Evolutionary conservation across 1,284 basidiomycete genomes (phyloP).

Genomic region (Spongiforma sp.): DNA sequence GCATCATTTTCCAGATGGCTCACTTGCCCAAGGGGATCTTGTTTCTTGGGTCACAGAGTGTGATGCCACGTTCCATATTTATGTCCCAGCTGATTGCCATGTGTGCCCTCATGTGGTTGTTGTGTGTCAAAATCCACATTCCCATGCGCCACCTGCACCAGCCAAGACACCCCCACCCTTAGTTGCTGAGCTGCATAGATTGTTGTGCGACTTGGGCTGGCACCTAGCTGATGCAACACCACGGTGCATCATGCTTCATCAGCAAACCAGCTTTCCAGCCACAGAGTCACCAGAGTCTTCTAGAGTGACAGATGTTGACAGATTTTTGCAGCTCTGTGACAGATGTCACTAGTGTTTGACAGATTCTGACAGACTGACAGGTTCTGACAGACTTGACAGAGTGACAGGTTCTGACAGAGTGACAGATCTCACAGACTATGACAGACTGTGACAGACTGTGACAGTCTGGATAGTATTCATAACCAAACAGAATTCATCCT

Average conservation of each 20-base stretch:
- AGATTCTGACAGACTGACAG: too few species aligned
- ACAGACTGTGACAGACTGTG: too few species aligned
- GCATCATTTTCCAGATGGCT: conserved; percentile 19
- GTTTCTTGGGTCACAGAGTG: conserved; percentile 16
- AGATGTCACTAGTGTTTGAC: too few species aligned
- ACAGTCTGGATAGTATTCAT: too few species aligned
- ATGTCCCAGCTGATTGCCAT: conserved; percentile 22
- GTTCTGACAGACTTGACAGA: too few species aligned
- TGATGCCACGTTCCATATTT: conserved; percentile 22
- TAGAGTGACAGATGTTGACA: too few species aligned
- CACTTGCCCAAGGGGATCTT: conserved; percentile 11
- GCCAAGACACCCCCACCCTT: conserved; percentile 15
- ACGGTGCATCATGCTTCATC: conserved; percentile 21
- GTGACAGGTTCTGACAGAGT: too few species aligned
- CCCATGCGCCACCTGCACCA: conserved; percentile 15
- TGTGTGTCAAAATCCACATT: conserved; percentile 22
- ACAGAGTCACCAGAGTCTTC: too few species aligned
- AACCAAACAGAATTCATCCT: too few species aligned
- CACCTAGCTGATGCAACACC: conserved; percentile 36
- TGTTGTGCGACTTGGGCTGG: conserved; percentile 17
- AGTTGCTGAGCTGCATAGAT: not conserved
- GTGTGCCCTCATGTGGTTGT: conserved; percentile 23
- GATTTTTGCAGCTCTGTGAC: too few species aligned
- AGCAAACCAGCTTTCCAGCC: too few species aligned
- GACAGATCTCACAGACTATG: too few species aligned